Percentiles rank a stretch among this genome's conserved stretches.
phyloP scores from a whole-genome alignment of 257 asterid genomes.

The Scutellaria barbata region DNA sequence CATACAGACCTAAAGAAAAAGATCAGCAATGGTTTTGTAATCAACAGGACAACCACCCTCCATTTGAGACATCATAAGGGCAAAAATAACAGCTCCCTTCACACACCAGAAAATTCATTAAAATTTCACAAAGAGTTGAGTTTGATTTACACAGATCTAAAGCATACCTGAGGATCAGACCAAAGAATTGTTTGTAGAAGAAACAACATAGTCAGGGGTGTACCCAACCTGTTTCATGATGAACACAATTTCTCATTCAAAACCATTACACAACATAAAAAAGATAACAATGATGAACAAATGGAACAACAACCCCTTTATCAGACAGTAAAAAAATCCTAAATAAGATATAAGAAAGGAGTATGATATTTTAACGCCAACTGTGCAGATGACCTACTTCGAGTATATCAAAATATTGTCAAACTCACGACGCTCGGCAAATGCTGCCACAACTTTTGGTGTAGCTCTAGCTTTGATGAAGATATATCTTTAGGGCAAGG shows the following conservation, averaged over 20 bases:
- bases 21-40: slow-evolving; percentile 96
- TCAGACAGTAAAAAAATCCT: slow-evolving; percentile 19
- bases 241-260: slow-evolving; percentile 30
- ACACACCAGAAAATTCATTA: slow-evolving; percentile 35
- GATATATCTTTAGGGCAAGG: slow-evolving; percentile 96
- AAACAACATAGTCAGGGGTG: slow-evolving; percentile 94
- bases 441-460: slow-evolving; percentile 99
- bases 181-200: slow-evolving; percentile 99
- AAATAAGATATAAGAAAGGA: slow-evolving; percentile 18
- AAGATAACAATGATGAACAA: slow-evolving; percentile 17
- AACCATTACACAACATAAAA: slow-evolving; percentile 25
- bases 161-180: slow-evolving; percentile 94
- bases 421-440: slow-evolving; percentile 98
- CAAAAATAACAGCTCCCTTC: slow-evolving; percentile 99
- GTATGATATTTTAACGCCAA: neutral
- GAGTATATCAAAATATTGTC: slow-evolving; percentile 98
- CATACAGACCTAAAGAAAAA: slow-evolving; percentile 85
- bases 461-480: slow-evolving; percentile 99
- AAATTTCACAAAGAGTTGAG: slow-evolving; percentile 5
- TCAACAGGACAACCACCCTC: slow-evolving; percentile 99
- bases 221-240: slow-evolving; percentile 84
- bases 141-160: slow-evolving; percentile 14
- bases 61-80: slow-evolving; percentile 99
- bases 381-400: slow-evolving; percentile 69
- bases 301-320: slow-evolving; percentile 16